phyloP scores from a whole-genome alignment of 495 filamentous ascomycete species.

The Penicillium mononematosum region DNA sequence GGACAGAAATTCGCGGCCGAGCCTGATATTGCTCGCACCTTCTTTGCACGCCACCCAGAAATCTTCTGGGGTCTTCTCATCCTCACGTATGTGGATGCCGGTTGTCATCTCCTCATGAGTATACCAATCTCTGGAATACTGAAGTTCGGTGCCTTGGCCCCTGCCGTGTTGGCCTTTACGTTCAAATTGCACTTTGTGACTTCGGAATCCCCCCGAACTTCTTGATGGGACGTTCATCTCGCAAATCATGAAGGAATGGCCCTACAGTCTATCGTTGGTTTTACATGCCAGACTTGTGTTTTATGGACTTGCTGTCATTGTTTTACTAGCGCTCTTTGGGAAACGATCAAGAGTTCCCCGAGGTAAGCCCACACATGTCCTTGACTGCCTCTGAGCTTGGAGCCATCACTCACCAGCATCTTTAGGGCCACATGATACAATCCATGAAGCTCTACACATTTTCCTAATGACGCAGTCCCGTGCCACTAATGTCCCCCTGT shows the following conservation, averaged over 20 bases:
- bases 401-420: constrained; percentile 14
- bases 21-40: constrained; percentile 73
- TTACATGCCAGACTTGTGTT: constrained; percentile 43
- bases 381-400: not conserved
- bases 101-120: constrained; percentile 34
- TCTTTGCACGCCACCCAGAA: constrained; percentile 58
- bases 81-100: constrained; percentile 60
- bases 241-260: constrained; percentile 46
- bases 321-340: constrained; percentile 29
- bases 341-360: not conserved
- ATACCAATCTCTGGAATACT: constrained; percentile 30
- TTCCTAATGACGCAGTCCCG: constrained; percentile 86
- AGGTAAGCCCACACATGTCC: constrained; percentile 20
- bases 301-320: constrained; percentile 48
- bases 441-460: constrained; percentile 70
- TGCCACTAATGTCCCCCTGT: constrained; percentile 77
- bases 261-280: constrained; percentile 48
- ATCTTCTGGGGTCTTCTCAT: constrained; percentile 75
- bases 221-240: constrained; percentile 54
- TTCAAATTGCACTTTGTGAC: constrained; percentile 84
- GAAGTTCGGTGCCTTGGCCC: constrained; percentile 19
- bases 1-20: constrained; percentile 91
- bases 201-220: constrained; percentile 81
- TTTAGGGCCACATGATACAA: constrained; percentile 18
- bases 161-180: constrained; percentile 57